A percentile compares a stretch with the other conserved stretches of the same genome.
These are phyloP conservation scores for Exserohilum rostratum DNA, from an alignment of 2,329 filamentous ascomycete genomes.

Conservation along the genomic window DNA sequence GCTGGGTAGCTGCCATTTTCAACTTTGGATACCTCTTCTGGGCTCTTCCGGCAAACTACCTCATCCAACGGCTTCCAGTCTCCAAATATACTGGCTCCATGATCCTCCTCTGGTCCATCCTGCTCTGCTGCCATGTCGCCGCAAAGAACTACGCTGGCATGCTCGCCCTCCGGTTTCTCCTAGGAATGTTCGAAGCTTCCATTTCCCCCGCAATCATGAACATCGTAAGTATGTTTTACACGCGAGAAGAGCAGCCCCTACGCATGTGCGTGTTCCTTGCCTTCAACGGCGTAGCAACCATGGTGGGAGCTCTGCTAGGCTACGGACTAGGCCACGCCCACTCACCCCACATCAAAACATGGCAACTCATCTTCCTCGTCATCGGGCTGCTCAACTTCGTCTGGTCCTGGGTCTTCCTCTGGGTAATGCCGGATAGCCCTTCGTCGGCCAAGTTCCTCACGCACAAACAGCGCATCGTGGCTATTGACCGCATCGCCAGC, in stretches of 20 bases:
- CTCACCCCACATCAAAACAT: slow-evolving; percentile 32
- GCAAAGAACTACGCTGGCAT: slow-evolving; percentile 48
- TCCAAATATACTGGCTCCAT: slow-evolving; percentile 47
- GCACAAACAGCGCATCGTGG: slow-evolving; percentile 49
- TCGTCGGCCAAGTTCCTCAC: slow-evolving; percentile 45
- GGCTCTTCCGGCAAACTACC: slow-evolving; percentile 48
- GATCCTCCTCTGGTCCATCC: slow-evolving; percentile 53
- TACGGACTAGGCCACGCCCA: slow-evolving; percentile 45
- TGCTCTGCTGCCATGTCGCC: slow-evolving; percentile 52
- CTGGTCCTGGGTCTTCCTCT: slow-evolving; percentile 46
- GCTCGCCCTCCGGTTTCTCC: slow-evolving; percentile 41
- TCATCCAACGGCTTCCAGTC: slow-evolving; percentile 47
- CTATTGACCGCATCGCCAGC: slow-evolving; percentile 48
- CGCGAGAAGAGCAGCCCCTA: slow-evolving; percentile 47
- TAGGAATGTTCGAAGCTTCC: slow-evolving; percentile 47
- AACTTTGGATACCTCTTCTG: slow-evolving; percentile 54
- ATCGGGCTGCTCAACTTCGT: slow-evolving; percentile 47
- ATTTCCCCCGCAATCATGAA: slow-evolving; percentile 48
- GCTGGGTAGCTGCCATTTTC: slow-evolving; percentile 52
- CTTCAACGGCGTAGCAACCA: slow-evolving; percentile 49
- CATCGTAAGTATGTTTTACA: slow-evolving; percentile 49
- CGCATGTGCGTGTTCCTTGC: slow-evolving; percentile 54
- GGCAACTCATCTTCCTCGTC: slow-evolving; percentile 49
- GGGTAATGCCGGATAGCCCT: slow-evolving; percentile 47
- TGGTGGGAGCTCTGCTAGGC: slow-evolving; percentile 46